Base-by-base conservation (phyloP, 2,329 filamentous ascomycete species). In the Diaporthe amygdali region DNA sequence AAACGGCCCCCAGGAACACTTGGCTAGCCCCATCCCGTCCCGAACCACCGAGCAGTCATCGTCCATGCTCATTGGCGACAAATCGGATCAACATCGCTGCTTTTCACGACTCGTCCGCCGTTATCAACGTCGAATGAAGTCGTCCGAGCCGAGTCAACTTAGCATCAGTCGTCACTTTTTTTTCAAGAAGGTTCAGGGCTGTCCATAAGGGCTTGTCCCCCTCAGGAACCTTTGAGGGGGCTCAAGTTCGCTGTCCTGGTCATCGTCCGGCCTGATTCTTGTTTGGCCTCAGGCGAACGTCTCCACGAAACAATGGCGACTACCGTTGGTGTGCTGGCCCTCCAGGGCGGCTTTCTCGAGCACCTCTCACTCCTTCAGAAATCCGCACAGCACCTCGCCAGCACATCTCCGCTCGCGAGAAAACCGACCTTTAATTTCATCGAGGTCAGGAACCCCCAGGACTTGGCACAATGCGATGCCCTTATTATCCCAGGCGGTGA, bases 401-500 rank as follows among this genome's bases (percentile, higher is more conserved):
- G 76, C 22, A 72, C 76, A 20, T 41, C 56, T 15, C 20, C n/a
- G 17, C 52, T 66, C n/a, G 75, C 69, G 71, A 74, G 74, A 25
- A 75, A 74, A 22, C 69, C 71, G 63, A 80, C 74, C 55, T 91
- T 94, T 83, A 78, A 81, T 32, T 94, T 96, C 78, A 86, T 92
- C 74, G 92, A 97, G 81, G 94, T 98, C 56, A 92, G 96, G 71
- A 98, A 92, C 8, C 84, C 89, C 2, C 83, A 85, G 8, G 88
- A 97, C 77, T 87, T 99, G 39, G 84, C 87, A 5, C 81, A 80
- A 75, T 98, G 95, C 82, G 90, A 96, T 81, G 96, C 91, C 32
- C 88, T 99, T 52, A 90, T 99, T 78, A 90, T 99, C 56, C 96
- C 96, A 3, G 96, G 96, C 66, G 96, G 96, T 73, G 96, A 99